Conservation (phyloP, 2,329 filamentous ascomycete species). For the Aureobasidium zeae region DNA sequence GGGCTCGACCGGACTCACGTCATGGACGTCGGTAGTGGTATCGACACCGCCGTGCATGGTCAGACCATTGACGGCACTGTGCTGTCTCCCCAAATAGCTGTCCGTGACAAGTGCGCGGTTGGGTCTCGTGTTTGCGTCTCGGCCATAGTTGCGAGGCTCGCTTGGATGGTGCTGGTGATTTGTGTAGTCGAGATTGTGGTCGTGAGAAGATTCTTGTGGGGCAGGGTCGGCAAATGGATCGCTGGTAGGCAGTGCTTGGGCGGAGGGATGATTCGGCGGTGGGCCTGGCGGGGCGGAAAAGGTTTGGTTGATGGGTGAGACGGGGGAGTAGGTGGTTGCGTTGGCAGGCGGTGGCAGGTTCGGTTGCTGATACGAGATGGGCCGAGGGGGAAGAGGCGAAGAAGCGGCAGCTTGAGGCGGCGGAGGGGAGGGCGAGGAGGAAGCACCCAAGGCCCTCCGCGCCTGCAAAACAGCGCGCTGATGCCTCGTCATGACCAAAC, state of each 20-base stretch:
- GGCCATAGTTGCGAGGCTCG: slow-evolving; percentile 13
- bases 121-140: slow-evolving; percentile 18
- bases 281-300: slow-evolving; percentile 12
- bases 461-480: slow-evolving; percentile 64
- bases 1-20: slow-evolving; percentile 7
- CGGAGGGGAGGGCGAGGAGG: slow-evolving; percentile 19
- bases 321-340: background rate
- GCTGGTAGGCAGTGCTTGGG: background rate
- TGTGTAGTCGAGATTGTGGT: slow-evolving; percentile 7
- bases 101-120: slow-evolving; percentile 28
- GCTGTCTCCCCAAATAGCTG: slow-evolving; percentile 36
- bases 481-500: slow-evolving; percentile 71
- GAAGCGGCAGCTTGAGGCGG: background rate
- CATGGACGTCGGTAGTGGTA: background rate
- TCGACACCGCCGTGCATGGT: slow-evolving; percentile 38
- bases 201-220: background rate
- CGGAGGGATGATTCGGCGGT: background rate
- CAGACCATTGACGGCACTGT: slow-evolving; percentile 34
- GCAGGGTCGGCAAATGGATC: slow-evolving; percentile 13
- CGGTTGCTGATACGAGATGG: background rate
- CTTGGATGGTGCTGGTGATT: slow-evolving; percentile 3
- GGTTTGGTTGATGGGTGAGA: slow-evolving; percentile 6
- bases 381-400: background rate
- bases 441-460: slow-evolving; percentile 35
- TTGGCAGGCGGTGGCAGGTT: background rate